These are phyloP conservation scores for Fusarium nurragi DNA, from an alignment of 2,329 filamentous ascomycete genomes.

Conservation along the genomic window DNA sequence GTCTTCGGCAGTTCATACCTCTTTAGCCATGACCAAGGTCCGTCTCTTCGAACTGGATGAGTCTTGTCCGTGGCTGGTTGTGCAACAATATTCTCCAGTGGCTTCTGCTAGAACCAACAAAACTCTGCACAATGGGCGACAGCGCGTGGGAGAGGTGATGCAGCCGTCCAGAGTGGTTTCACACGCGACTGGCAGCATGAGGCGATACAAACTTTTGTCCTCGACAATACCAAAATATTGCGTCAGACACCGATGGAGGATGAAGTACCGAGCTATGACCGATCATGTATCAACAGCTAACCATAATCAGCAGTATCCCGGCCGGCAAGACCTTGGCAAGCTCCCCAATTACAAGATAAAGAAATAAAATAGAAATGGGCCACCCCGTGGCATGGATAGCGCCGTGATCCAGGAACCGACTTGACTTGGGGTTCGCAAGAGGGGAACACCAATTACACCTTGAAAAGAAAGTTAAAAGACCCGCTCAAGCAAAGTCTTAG, in stretches of 20 bases:
- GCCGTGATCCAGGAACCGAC: constrained; percentile 43
- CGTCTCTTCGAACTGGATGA: constrained; percentile 1
- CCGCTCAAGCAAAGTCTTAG: constrained; percentile 35
- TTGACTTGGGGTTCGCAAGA: constrained; percentile 30
- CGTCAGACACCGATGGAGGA: neutral
- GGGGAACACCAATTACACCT: constrained; percentile 16
- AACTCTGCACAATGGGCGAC: constrained; percentile 8
- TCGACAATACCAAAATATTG: constrained; percentile 16
- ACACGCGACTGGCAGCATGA: constrained; percentile 21
- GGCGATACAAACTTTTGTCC: constrained; percentile 20
- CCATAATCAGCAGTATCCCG: constrained; percentile 29
- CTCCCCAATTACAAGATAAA: constrained; percentile 1
- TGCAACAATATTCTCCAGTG: constrained; percentile 19
- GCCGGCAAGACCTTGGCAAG: constrained; percentile 23
- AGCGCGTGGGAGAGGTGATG: constrained; percentile 25
- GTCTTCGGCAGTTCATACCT: constrained; percentile 24
- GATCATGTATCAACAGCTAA: constrained; percentile 25
- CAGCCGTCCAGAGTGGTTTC: constrained; percentile 31
- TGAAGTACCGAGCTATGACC: constrained; percentile 15
- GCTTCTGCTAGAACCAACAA: constrained; percentile 1
- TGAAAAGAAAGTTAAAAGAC: constrained; percentile 7
- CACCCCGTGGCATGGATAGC: constrained; percentile 44
- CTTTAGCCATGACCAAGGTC: constrained; percentile 9
- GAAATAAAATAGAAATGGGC: constrained; percentile 23
- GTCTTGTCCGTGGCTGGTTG: constrained; percentile 17